Evolutionary conservation across 1,284 basidiomycete species (phyloP).

Genomic region (Spongiforma sp.): DNA sequence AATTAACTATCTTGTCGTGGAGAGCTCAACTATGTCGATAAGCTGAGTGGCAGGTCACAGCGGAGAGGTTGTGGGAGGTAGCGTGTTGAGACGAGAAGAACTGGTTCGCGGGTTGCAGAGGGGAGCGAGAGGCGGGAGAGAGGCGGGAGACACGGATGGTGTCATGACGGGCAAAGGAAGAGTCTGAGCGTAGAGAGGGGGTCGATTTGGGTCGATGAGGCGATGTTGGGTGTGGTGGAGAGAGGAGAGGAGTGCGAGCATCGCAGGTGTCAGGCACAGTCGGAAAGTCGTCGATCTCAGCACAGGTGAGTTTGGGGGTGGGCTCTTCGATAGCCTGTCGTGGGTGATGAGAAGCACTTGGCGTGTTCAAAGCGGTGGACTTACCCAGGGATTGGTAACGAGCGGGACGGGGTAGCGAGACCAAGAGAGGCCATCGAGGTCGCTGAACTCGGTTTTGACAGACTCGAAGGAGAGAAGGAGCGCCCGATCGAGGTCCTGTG

Average conservation of each 20-base stretch:
- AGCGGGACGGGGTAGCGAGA: slow-evolving; percentile 33
- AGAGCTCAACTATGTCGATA: slow-evolving; percentile 12
- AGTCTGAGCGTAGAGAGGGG: slow-evolving; percentile 38
- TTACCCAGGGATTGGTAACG: slow-evolving; percentile 35
- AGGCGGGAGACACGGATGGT: slow-evolving; percentile 43
- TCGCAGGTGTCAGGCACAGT: slow-evolving; percentile 1
- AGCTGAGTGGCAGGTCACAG: no score
- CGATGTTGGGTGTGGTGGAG: no score
- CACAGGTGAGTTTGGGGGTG: slow-evolving; percentile 30
- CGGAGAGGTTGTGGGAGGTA: slow-evolving; percentile 8
- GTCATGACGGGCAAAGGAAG: slow-evolving; percentile 33
- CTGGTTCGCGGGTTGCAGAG: slow-evolving; percentile 35
- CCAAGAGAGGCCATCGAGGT: slow-evolving; percentile 55
- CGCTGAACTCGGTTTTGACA: slow-evolving; percentile 54
- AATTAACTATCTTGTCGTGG: slow-evolving; percentile 19
- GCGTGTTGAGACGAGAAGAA: slow-evolving; percentile 15
- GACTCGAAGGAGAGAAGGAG: slow-evolving; percentile 46
- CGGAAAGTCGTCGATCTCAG: slow-evolving; percentile 27
- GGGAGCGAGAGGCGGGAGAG: slow-evolving; percentile 20
- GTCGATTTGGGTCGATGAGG: no score
- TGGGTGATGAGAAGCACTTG: slow-evolving; percentile 13
- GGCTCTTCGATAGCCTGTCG: slow-evolving; percentile 32
- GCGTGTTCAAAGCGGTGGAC: no score
- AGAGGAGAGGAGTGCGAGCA: no score
- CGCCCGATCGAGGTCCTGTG: slow-evolving; percentile 46